phyloP scores from a whole-genome alignment of 805 yeast genomes.

The Pichia paraexigua region DNA sequence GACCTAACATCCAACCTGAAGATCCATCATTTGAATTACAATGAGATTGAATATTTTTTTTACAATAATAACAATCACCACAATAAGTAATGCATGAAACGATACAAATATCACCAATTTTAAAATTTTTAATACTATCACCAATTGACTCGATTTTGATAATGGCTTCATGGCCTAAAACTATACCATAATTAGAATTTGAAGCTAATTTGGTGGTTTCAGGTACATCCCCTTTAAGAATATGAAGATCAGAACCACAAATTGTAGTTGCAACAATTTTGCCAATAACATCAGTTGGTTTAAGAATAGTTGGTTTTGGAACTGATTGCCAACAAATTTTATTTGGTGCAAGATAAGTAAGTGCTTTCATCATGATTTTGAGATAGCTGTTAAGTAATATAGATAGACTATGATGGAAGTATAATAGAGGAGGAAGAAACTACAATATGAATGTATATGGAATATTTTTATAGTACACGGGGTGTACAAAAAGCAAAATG shows the following conservation, averaged over 20 bases:
- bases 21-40: constrained; percentile 34
- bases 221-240: constrained; percentile 52
- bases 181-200: constrained; percentile 19
- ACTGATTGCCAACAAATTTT: constrained; percentile 30
- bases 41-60: constrained; percentile 50
- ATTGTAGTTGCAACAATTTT: constrained; percentile 51
- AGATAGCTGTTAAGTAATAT: no score
- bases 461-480: no score
- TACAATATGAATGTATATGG: no score
- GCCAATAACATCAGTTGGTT: constrained; percentile 49
- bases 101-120: constrained; percentile 50
- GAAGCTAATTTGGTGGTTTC: constrained; percentile 35
- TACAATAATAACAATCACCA: constrained; percentile 49
- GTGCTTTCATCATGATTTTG: constrained; percentile 35
- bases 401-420: constrained; percentile 5
- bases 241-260: constrained; percentile 60
- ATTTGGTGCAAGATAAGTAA: constrained; percentile 39
- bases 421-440: background rate
- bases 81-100: constrained; percentile 59
- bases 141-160: constrained; percentile 48
- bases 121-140: constrained; percentile 37
- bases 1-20: constrained; percentile 48
- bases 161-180: constrained; percentile 57
- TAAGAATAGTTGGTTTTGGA: constrained; percentile 35
- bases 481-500: no score